phyloP scores from a whole-genome alignment of 208 protist species.

The Acanthamoeba triangularis region DNA sequence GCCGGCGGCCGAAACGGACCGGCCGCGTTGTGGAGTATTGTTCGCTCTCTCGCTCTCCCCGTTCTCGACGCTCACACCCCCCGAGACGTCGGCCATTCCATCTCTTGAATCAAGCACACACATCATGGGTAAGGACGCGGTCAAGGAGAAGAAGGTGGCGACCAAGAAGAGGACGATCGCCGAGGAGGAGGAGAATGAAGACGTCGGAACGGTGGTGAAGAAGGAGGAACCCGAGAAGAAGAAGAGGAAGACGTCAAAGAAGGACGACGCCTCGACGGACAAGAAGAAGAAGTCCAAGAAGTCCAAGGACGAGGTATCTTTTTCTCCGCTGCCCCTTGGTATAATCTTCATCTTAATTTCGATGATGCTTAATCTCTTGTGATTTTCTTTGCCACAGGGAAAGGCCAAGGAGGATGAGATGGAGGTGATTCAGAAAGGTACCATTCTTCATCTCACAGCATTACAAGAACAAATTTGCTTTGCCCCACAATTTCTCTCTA shows the following conservation, averaged over 20 bases:
- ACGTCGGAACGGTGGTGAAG: background rate
- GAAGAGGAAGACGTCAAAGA: slow-evolving; percentile 43
- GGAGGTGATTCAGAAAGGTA: background rate
- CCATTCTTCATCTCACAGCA: background rate
- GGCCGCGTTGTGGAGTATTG: background rate
- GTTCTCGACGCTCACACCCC: background rate
- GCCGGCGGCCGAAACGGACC: background rate
- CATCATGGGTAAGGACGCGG: background rate
- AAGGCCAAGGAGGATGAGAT: slow-evolving; percentile 34
- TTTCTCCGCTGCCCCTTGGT: background rate
- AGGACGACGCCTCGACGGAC: background rate
- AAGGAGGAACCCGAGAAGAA: slow-evolving; percentile 46
- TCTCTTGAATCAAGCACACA: background rate
- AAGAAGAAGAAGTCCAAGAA: slow-evolving; percentile 61
- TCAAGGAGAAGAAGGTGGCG: background rate
- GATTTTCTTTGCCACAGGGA: background rate
- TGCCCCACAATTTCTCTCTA: too few species aligned
- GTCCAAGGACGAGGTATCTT: background rate
- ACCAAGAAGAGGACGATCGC: background rate
- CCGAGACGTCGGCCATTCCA: background rate
- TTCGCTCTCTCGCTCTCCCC: background rate
- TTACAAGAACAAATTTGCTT: background rate
- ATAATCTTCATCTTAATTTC: background rate
- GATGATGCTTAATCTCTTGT: background rate
- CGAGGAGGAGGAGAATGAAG: background rate